Percentiles rank a stretch among this genome's conserved stretches.
Conservation (phyloP, 805 yeast genomes). For the Myxozyma neglecta region DNA sequence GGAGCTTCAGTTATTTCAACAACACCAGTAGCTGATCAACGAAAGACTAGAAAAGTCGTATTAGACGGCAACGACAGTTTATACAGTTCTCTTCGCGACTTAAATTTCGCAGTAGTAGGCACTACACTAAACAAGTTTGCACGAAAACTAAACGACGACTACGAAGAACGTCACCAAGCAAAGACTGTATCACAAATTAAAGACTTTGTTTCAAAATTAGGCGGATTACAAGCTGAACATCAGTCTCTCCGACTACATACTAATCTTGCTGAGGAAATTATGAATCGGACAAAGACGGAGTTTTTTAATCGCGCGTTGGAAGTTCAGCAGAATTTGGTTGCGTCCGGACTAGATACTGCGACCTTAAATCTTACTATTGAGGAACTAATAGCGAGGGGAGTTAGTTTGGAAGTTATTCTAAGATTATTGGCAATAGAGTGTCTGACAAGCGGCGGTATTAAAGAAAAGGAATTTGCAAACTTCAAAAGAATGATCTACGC, state of each 20-base stretch:
- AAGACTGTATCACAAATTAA: slow-evolving; percentile 65
- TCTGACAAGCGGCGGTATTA: slow-evolving; percentile 65
- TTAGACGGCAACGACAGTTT: slow-evolving; percentile 48
- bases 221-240: slow-evolving; percentile 66
- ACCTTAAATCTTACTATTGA: slow-evolving; percentile 46
- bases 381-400: slow-evolving; percentile 52
- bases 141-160: slow-evolving; percentile 64
- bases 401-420: slow-evolving; percentile 48
- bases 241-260: slow-evolving; percentile 60
- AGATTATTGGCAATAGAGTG: slow-evolving; percentile 60
- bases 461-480: slow-evolving; percentile 58
- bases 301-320: slow-evolving; percentile 51
- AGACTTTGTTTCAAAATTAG: slow-evolving; percentile 67
- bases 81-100: slow-evolving; percentile 54
- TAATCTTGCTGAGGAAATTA: slow-evolving; percentile 32
- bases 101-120: slow-evolving; percentile 82
- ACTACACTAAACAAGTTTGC: slow-evolving; percentile 69
- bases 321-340: slow-evolving; percentile 69
- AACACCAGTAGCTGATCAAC: slow-evolving; percentile 10
- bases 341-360: slow-evolving; percentile 48
- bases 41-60: slow-evolving; percentile 33
- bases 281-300: slow-evolving; percentile 30
- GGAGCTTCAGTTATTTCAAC: slow-evolving; percentile 5
- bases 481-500: slow-evolving; percentile 59
- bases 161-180: slow-evolving; percentile 58